Base-by-base conservation (phyloP, 164 flowering plant genomes). In the Taxillus chinensis region DNA sequence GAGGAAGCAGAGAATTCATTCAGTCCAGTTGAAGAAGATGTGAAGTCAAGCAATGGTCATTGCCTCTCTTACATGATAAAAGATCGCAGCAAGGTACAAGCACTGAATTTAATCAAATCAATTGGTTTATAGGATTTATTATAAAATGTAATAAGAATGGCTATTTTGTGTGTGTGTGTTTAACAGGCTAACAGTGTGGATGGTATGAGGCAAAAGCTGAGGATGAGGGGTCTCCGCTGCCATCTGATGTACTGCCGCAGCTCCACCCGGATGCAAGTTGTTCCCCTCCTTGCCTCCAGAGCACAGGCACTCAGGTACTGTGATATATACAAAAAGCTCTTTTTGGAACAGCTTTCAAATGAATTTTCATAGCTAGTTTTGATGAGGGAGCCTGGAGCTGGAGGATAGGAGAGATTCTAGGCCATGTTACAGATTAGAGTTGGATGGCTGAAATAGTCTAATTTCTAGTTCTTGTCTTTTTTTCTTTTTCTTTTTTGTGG, bases 191-290 rank as follows among this genome's bases (percentile, higher is more conserved):
- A 61, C 77, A 79, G 69, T 73, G 85, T 90, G 52, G 92, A 93
- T 77, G 95, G 90, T 60, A 62, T 90, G 82, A 80, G 97, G 73
- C 98, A 88, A 77, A 93, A 86, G 81, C 89, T 90, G 41, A 75
- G 98, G 67, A 84, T 93, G 90, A 76, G 96, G 41, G 98, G 97
- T 6, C 89, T 90, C 3, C 89, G 98, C 16, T 88, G 98, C 75
- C 98, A 89, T 78, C 80, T 81, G 39, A 88, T 90, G 96, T 90
- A 87, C 55, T 93, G 97, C 79, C 77, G 97, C 72, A 90, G 79
- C 78, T 79, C 89, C 13, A 85, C 97, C 40, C 81, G 90, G 66
- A 67, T 93, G 80, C 97, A 90, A 74, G 78, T 78, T 16, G 60
- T 93, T 67, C 98, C 98, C 64, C 83, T 93, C 11, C 89, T 85